Evolutionary conservation across 208 protist genomes (phyloP), one percentile per base, ranked within the genome.

Genomic region (Trypanosoma cruzi): DNA sequence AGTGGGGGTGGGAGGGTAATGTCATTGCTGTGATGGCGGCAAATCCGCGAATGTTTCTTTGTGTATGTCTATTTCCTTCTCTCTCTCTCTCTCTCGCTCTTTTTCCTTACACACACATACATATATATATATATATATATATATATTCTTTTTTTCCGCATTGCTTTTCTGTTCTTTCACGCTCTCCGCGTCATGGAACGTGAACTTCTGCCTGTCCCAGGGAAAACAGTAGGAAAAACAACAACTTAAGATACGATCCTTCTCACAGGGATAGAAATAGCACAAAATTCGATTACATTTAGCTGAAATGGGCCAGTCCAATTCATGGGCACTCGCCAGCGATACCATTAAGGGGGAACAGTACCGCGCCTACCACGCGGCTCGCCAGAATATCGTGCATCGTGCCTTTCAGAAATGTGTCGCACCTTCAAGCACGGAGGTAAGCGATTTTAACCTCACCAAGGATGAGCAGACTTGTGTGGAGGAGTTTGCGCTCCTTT

Each of bases 351-450:
- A 75, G 48, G 60, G 78, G 10, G 90, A 96, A 64, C 88, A 96
- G 69, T 93, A 82, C 60, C 79, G 86, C 31, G 62, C 79, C 22
- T 83, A 89, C 64, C 79, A 92, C 18, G 73, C 80, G 60, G 79
- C 84, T 1, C 84, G 79, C 13, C 88, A 94, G 59, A 62, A 67
- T 14, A 77, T 85, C 2, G 79, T 89, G 24, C 79, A 88, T 48
- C 73, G 75, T 46, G 86, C 80, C 28, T 96, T 93, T 68, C 73
- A 81, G 5, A 96, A 92, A 75, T 96, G 90, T 53, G 83, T 96
- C 0, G 82, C 63, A 37, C 86, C 84, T 4, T 73, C 82, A 1
- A 85, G 73, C 46, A 77, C 73, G 26, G 82, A 86, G 60, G 72
- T 56, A 22, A 87, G 81, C 59, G 74, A 82, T 32, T 59, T 66